Conservation (phyloP, 345 rosid species). For the Eucalyptus urophylla region DNA sequence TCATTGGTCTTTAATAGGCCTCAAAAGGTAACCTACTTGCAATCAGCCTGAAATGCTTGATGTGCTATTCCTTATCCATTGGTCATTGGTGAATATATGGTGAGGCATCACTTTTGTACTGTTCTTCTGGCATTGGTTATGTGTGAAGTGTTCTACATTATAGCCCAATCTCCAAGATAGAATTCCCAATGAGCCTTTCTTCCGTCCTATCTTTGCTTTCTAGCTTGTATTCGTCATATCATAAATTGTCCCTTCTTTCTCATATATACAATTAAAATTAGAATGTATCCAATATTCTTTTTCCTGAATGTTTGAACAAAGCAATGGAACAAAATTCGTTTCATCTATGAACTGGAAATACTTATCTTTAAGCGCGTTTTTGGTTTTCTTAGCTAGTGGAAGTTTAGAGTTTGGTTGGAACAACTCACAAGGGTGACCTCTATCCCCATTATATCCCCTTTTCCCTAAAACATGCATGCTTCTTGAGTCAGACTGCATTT, state of each 20-base stretch:
- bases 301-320: not conserved
- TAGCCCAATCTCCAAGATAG: not conserved
- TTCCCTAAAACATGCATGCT: not conserved
- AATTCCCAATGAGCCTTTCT: not conserved
- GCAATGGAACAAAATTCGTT: not conserved
- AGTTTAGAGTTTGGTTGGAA: not conserved
- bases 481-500: not conserved
- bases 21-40: slow-evolving; percentile 40
- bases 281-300: not conserved
- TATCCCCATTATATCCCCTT: not conserved
- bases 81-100: not conserved
- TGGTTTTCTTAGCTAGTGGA: not conserved
- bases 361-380: not conserved
- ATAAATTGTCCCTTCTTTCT: not conserved
- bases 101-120: not conserved
- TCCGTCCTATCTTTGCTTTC: not conserved
- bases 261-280: not conserved
- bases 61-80: not conserved
- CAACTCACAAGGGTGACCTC: not conserved
- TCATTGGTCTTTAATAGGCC: slow-evolving; percentile 71
- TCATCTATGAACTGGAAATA: not conserved
- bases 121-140: not conserved
- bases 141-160: not conserved
- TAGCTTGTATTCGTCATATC: not conserved
- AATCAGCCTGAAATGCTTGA: not conserved